Conservation (phyloP, 164 flowering plant species). For the Umbellularia californica region DNA sequence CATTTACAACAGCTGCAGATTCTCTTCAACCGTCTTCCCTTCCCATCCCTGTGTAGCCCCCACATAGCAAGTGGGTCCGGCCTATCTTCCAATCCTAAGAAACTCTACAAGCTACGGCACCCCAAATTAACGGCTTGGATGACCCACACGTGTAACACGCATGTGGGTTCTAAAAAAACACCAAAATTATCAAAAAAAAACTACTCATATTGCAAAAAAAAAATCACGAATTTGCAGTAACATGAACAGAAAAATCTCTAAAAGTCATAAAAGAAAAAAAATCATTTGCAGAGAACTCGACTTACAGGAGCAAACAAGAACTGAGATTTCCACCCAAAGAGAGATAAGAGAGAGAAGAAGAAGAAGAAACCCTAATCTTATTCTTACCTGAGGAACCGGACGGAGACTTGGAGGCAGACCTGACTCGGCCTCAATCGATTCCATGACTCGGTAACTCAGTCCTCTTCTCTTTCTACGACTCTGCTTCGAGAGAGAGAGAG, state of each 20-base stretch:
- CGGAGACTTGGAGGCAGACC: neutral
- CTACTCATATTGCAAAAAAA: too few species aligned
- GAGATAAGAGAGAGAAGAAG: neutral
- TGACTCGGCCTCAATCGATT: conserved; percentile 6
- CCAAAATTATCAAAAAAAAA: too few species aligned
- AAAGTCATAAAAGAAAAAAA: neutral
- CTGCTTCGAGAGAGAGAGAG: neutral
- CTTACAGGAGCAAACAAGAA: neutral
- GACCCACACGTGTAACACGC: neutral
- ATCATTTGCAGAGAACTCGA: neutral
- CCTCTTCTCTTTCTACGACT: neutral
- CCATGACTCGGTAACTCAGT: neutral
- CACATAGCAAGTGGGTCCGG: neutral
- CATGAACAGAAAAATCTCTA: neutral
- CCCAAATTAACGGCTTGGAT: neutral
- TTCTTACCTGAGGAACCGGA: conserved; percentile 2
- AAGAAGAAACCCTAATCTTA: neutral
- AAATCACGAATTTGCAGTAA: neutral
- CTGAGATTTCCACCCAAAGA: neutral
- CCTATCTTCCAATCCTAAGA: neutral
- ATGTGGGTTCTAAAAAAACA: neutral
- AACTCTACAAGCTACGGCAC: neutral
- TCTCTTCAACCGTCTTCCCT: neutral
- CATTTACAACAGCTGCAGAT: neutral
- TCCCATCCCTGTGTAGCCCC: neutral